Conservation (phyloP, 768 basidiomycete species). For the Clitopilus passeckerianus region DNA sequence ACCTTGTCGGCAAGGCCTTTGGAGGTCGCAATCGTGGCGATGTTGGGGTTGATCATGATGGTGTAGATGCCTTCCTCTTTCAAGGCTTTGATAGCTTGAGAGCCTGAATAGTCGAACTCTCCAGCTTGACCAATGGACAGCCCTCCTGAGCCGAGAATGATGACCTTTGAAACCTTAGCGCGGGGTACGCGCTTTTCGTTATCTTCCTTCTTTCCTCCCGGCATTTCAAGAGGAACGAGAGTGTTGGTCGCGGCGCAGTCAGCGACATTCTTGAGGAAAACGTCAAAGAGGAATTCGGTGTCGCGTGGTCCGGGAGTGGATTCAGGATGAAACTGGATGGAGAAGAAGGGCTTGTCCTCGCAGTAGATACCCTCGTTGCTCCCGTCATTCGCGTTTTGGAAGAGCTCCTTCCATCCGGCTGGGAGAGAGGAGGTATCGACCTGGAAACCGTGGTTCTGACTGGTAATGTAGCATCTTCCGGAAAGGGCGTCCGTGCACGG, state of each 20-base stretch:
- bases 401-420: constrained; percentile 87
- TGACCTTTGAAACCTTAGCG: constrained; percentile 83
- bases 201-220: constrained; percentile 77
- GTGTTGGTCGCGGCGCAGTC: constrained; percentile 62
- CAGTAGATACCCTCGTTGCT: constrained; percentile 98
- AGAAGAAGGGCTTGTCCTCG: constrained; percentile 92
- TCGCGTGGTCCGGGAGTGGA: constrained; percentile 95
- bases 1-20: constrained; percentile 99
- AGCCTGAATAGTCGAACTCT: constrained; percentile 99
- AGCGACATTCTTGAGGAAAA: constrained; percentile 85
- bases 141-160: constrained; percentile 96
- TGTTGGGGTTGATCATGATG: constrained; percentile 98
- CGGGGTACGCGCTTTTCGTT: constrained; percentile 72
- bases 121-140: constrained; percentile 98
- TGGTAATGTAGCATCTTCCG: constrained; percentile 97
- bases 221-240: constrained; percentile 59
- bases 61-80: constrained; percentile 99
- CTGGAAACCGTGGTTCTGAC: constrained; percentile 98
- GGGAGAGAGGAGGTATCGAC: constrained; percentile 81
- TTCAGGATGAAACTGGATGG: constrained; percentile 99
- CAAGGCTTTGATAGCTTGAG: constrained; percentile 98
- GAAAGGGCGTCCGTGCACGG: constrained; percentile 93
- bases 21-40: constrained; percentile 96
- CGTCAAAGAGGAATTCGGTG: constrained; percentile 98
- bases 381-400: constrained; percentile 93